phyloP scores from a whole-genome alignment of 2,329 filamentous ascomycete species.

The Cordyceps fumosorosea region DNA sequence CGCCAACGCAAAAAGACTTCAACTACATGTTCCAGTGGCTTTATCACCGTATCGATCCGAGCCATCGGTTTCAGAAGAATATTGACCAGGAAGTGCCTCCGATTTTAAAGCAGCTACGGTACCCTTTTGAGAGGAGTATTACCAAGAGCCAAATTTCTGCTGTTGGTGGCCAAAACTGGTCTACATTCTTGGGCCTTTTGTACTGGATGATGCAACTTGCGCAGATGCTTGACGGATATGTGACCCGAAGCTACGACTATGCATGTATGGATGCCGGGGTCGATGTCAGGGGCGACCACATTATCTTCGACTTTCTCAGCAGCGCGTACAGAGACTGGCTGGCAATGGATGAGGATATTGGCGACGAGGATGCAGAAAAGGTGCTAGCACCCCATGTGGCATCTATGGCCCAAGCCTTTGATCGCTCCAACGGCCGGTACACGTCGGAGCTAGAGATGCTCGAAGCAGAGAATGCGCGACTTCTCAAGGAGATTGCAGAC shows the following conservation, averaged over 20 bases:
- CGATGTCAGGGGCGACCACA: conserved; percentile 82
- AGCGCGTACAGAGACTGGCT: conserved; percentile 91
- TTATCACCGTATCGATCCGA: conserved; percentile 91
- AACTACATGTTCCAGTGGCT: conserved; percentile 97
- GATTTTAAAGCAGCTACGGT: conserved; percentile 85
- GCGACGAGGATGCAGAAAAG: conserved; percentile 74
- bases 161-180: conserved; percentile 95
- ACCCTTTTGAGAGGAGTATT: conserved; percentile 91
- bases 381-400: conserved; percentile 78
- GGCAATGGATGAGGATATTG: conserved; percentile 81
- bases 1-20: conserved; percentile 96
- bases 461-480: conserved; percentile 74
- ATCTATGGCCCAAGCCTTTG: conserved; percentile 82
- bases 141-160: conserved; percentile 94
- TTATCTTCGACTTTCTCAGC: conserved; percentile 89
- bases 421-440: conserved; percentile 77
- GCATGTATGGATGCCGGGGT: conserved; percentile 82
- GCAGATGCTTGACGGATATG: conserved; percentile 84
- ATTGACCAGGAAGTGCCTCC: conserved; percentile 94
- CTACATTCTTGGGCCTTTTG: conserved; percentile 83
- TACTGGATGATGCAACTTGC: conserved; percentile 99
- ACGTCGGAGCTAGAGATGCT: conserved; percentile 76
- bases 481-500: conserved; percentile 82
- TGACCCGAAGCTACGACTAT: conserved; percentile 74
- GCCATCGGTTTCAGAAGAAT: conserved; percentile 85